Conservation (phyloP, 179 eudicot genomes). For the Amaranthus tricolor region DNA sequence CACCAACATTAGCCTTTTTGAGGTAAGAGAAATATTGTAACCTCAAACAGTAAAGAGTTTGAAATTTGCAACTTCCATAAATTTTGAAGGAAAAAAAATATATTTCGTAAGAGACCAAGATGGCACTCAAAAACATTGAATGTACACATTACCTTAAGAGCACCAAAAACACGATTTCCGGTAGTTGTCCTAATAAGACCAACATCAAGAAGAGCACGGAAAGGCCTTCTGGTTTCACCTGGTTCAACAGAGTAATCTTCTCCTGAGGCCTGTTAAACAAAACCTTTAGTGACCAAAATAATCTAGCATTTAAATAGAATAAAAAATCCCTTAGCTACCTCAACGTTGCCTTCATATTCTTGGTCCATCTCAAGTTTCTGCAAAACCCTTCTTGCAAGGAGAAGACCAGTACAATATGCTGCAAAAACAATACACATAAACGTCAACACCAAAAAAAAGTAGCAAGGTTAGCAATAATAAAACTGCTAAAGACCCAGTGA, state of each 20-base stretch:
- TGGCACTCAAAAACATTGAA: no score
- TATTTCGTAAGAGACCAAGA: neutral
- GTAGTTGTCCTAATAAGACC: slow-evolving; percentile 46
- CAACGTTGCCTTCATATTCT: slow-evolving; percentile 49
- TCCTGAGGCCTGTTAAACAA: slow-evolving; percentile 47
- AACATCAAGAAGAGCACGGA: slow-evolving; percentile 83
- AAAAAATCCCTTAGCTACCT: slow-evolving; percentile 16
- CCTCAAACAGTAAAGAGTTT: no score
- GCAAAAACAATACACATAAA: neutral
- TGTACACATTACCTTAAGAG: slow-evolving; percentile 33
- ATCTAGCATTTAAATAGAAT: no score
- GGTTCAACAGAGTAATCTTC: slow-evolving; percentile 78
- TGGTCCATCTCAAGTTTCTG: slow-evolving; percentile 64
- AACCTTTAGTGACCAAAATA: neutral
- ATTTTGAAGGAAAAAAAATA: no score
- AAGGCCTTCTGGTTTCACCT: slow-evolving; percentile 67
- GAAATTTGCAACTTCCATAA: no score
- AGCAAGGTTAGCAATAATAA: neutral
- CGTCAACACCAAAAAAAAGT: neutral
- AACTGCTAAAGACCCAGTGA: no score
- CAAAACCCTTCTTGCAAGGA: slow-evolving; percentile 62
- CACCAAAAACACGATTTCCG: slow-evolving; percentile 48
- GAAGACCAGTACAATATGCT: slow-evolving; percentile 80
- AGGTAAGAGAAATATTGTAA: no score
- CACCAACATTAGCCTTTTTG: no score